Evolutionary conservation across 2,329 filamentous ascomycete species (phyloP), one percentile per base, ranked within the genome.

Genomic region (Diaporthe citri): DNA sequence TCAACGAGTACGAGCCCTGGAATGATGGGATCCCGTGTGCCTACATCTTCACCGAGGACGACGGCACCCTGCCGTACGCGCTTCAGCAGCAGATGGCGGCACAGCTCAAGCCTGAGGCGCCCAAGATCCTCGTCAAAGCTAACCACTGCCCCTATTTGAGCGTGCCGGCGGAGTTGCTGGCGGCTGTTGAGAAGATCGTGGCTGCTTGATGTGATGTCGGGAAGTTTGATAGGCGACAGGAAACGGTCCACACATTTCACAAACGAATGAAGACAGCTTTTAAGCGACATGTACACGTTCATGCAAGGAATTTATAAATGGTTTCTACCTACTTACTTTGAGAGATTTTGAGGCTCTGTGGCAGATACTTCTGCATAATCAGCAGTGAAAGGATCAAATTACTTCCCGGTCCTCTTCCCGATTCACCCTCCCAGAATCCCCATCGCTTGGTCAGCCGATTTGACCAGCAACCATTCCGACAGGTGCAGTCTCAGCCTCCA

Each of bases 81-180:
- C 62, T 77, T 22, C 77, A 78, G 74, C 75, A 78, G 48, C 62
- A 78, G 55, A 77, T 78, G 76, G 76, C 74, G 3, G 62, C 72
- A 9, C 74, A 77, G 55, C 72, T 78, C 20, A 66, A 56, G 8
- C 52, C 72, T 3, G 31, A 60, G 8, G 43, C 72, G 13, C 55
- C 55, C 39, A 76, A 66, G 22, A 73, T 74, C 5, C 55, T 74
- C n/a, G 17, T 78, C 22, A 67, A 77, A n/a, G 64, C 75, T 28
- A 72, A 71, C 34, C 77, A 78, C 60, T 77, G 75, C 28, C 75
- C 77, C 9, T 74, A 64, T 39, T 28, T 78, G 28, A 78, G 76
- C 46, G 62, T 72, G 9, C 73, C 76, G 2, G 43, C 57, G 8
- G 67, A 77, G 28, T 13, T 77, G 20, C 36, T 77, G 7, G 57